Percentiles rank a stretch among this genome's conserved stretches.
phyloP scores from a whole-genome alignment of 2,329 filamentous ascomycete species.

The Penicillium sp. region DNA sequence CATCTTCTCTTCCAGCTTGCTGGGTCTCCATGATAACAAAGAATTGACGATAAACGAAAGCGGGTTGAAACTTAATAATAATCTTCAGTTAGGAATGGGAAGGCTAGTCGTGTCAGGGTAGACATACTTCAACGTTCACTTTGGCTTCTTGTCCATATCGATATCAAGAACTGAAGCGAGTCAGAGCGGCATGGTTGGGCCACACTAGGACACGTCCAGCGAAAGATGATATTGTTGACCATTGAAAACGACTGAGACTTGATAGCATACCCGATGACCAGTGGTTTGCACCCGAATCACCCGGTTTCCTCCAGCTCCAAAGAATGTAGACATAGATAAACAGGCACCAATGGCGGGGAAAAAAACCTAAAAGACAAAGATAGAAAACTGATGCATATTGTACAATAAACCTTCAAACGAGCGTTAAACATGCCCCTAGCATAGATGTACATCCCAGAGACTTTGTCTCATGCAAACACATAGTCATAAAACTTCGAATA shows the following conservation, averaged over 20 bases:
- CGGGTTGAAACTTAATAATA: not conserved
- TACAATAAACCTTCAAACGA: constrained; percentile 12
- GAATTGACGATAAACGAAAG: not conserved
- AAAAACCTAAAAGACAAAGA: not conserved
- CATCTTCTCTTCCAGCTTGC: not conserved
- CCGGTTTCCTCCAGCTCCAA: not conserved
- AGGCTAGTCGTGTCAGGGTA: no score
- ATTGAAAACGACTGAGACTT: not conserved
- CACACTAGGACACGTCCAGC: not conserved
- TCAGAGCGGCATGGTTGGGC: no score
- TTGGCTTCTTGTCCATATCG: not conserved
- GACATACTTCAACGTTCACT: not conserved
- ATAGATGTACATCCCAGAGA: constrained; percentile 12
- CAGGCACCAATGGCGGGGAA: not conserved
- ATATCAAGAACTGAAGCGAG: not conserved
- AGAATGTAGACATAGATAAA: not conserved
- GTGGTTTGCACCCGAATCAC: not conserved
- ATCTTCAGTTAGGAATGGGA: not conserved
- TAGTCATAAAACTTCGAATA: constrained; percentile 13
- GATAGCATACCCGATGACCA: not conserved
- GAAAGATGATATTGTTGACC: not conserved
- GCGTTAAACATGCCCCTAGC: constrained; percentile 3
- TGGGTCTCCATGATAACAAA: not conserved
- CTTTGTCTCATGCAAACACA: constrained; percentile 11
- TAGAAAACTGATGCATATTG: constrained; percentile 16